Evolutionary conservation across 108 stramenopile species (phyloP).

Genomic region (Fistulifera solaris): DNA sequence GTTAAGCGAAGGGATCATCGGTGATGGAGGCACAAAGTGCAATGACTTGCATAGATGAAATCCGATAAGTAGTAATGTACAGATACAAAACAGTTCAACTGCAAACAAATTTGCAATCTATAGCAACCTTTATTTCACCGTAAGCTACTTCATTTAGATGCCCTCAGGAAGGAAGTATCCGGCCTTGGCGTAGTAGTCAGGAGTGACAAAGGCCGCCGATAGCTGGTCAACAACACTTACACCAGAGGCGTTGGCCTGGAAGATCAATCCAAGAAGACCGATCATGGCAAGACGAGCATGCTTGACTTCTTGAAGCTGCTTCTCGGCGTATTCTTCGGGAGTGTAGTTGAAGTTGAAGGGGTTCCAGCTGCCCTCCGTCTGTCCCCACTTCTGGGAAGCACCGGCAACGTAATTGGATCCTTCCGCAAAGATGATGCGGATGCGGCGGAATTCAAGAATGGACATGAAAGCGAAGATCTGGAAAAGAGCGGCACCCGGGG

Average conservation of each 20-base stretch:
- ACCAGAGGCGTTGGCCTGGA: conserved; percentile 75
- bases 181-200: conserved; percentile 73
- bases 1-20: no score
- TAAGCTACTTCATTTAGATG: conserved; percentile 50
- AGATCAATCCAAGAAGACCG: conserved; percentile 81
- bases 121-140: no score
- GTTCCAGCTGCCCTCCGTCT: conserved; percentile 86
- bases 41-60: no score
- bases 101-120: no score
- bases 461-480: conserved; percentile 84
- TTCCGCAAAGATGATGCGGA: conserved; percentile 75
- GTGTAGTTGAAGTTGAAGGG: conserved; percentile 92
- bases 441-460: conserved; percentile 78
- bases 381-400: conserved; percentile 77
- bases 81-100: no score
- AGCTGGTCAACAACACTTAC: conserved; percentile 75
- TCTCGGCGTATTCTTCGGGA: conserved; percentile 89
- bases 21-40: no score
- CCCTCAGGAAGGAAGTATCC: conserved; percentile 91
- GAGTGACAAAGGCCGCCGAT: conserved; percentile 65
- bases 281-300: conserved; percentile 98
- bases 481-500: conserved; percentile 72
- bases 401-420: conserved; percentile 69
- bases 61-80: no score
- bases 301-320: conserved; percentile 95